Conservation (phyloP, 2,329 filamentous ascomycete genomes). For the Fusarium sp. region DNA sequence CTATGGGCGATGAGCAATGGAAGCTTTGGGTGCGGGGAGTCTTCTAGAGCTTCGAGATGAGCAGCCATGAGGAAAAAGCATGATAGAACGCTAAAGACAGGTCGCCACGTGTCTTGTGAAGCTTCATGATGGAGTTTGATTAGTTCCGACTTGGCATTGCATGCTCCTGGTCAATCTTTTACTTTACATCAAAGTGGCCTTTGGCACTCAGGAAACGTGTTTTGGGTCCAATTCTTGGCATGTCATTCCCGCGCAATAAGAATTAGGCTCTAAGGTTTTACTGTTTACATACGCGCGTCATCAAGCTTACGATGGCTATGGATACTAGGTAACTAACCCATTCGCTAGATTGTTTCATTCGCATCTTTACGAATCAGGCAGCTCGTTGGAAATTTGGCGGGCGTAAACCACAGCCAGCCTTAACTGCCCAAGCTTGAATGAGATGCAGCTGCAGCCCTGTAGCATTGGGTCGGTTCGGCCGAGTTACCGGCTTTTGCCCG, state of each 20-base stretch:
- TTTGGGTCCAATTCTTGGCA: neutral
- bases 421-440: neutral
- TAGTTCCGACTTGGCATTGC: slow-evolving; percentile 19
- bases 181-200: neutral
- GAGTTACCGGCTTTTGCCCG: slow-evolving; percentile 34
- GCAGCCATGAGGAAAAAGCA: slow-evolving; percentile 1
- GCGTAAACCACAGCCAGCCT: slow-evolving; percentile 10
- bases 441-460: slow-evolving; percentile 33
- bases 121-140: neutral
- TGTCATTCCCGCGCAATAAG: neutral
- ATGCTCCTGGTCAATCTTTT: slow-evolving; percentile 3
- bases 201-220: neutral
- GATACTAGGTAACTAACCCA: neutral
- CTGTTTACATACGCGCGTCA: slow-evolving; percentile 6
- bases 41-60: slow-evolving; percentile 6
- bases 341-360: slow-evolving; percentile 1
- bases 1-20: neutral
- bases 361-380: slow-evolving; percentile 35
- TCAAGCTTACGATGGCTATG: neutral
- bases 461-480: slow-evolving; percentile 29
- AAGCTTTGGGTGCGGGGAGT: neutral
- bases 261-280: neutral
- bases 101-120: neutral
- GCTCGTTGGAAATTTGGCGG: slow-evolving; percentile 23
- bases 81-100: neutral